Conservation (phyloP, 345 rosid genomes). For the Nephelium lappaceum region DNA sequence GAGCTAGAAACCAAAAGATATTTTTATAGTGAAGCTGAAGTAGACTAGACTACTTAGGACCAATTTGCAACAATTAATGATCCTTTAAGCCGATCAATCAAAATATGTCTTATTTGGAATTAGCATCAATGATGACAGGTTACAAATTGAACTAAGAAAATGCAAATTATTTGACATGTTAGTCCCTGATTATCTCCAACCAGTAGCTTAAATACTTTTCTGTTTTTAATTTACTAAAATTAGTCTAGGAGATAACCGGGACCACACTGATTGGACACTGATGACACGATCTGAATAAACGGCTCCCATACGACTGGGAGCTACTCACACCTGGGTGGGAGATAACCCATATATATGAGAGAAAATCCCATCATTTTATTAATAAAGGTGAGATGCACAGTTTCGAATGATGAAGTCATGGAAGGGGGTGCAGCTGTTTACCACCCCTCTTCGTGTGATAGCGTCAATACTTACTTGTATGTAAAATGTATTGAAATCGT, state of each 20-base stretch:
- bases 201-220: slow-evolving; percentile 36
- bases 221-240: too few relatives aligned
- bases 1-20: background rate
- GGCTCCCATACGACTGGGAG: too few relatives aligned
- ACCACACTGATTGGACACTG: too few relatives aligned
- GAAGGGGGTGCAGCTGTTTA: too few relatives aligned
- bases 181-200: background rate
- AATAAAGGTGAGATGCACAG: too few relatives aligned
- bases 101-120: background rate
- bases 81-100: background rate
- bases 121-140: background rate
- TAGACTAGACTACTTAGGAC: background rate
- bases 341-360: too few relatives aligned
- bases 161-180: background rate
- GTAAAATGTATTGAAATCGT: slow-evolving; percentile 98
- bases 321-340: too few relatives aligned
- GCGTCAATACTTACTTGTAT: slow-evolving; percentile 98
- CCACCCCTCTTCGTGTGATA: too few relatives aligned
- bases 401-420: too few relatives aligned
- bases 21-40: background rate
- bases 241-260: too few relatives aligned
- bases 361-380: too few relatives aligned
- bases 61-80: background rate
- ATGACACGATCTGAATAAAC: too few relatives aligned
- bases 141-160: background rate